Percentiles rank a stretch among this genome's conserved stretches.
Evolutionary conservation across 2,329 filamentous ascomycete species (phyloP).

Genomic region (Atkinsonella hypoxylon): DNA sequence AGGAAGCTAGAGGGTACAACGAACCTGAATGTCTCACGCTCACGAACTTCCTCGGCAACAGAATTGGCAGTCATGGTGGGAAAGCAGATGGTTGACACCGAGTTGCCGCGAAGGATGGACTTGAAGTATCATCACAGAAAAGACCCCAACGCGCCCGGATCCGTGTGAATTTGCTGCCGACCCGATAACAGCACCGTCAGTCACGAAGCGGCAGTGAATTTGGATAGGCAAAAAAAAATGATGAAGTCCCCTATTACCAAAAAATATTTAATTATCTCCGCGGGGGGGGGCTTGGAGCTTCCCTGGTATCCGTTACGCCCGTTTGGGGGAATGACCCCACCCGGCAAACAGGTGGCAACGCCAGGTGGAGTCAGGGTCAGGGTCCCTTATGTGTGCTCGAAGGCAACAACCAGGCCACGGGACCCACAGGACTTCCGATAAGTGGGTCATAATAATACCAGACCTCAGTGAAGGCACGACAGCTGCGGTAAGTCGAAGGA

Average conservation of each 20-base stretch:
- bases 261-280: neutral
- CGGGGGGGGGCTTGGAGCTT: neutral
- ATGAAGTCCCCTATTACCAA: neutral
- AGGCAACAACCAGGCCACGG: no score
- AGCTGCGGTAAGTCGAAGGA: no score
- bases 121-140: constrained; percentile 1
- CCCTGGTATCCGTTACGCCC: neutral
- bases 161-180: neutral
- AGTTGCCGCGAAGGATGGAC: neutral
- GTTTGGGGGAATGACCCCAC: neutral
- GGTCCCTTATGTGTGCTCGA: no score
- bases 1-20: neutral
- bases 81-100: neutral
- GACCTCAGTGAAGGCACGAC: no score
- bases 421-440: no score
- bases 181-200: neutral
- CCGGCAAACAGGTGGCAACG: neutral
- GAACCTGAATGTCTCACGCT: constrained; percentile 6
- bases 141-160: no score
- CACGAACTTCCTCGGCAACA: constrained; percentile 4
- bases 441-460: no score
- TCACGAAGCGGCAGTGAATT: neutral
- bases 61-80: neutral
- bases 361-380: neutral
- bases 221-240: neutral